Conservation (phyloP, 2,329 filamentous ascomycete species). For the Rhynchosporium secalis region DNA sequence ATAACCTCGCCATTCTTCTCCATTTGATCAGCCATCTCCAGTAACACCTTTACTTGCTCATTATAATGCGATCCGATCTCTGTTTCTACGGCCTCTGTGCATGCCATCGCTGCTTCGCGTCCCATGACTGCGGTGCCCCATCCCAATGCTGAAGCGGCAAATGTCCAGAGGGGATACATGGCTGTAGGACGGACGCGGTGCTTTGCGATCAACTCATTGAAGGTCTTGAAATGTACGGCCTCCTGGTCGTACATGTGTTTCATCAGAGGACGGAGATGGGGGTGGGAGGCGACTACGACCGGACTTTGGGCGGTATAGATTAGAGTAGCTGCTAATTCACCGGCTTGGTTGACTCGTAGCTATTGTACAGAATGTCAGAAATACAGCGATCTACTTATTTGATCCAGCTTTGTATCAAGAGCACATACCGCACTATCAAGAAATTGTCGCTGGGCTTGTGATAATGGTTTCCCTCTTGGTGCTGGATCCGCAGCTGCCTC, state of each 20-base stretch:
- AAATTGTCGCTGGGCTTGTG: slow-evolving; percentile 68
- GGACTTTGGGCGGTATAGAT: slow-evolving; percentile 92
- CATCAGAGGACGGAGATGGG: slow-evolving; percentile 88
- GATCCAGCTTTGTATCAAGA: neutral
- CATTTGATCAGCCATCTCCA: slow-evolving; percentile 79
- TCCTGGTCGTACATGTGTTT: slow-evolving; percentile 98
- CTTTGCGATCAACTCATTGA: slow-evolving; percentile 78
- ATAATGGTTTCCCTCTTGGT: slow-evolving; percentile 51
- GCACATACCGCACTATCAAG: slow-evolving; percentile 69
- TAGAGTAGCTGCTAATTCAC: slow-evolving; percentile 91
- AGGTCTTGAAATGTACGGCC: slow-evolving; percentile 79
- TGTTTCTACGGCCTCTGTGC: slow-evolving; percentile 96
- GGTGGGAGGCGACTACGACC: slow-evolving; percentile 74
- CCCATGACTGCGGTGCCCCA: slow-evolving; percentile 90
- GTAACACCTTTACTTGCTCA: slow-evolving; percentile 76
- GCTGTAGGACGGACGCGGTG: slow-evolving; percentile 91
- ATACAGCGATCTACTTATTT: slow-evolving; percentile 9
- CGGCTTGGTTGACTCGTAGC: slow-evolving; percentile 95
- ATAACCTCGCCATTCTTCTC: slow-evolving; percentile 76
- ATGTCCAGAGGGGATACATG: slow-evolving; percentile 87
- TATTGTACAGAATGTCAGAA: slow-evolving; percentile 37
- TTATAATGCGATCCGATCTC: slow-evolving; percentile 98
- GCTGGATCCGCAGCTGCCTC: slow-evolving; percentile 27
- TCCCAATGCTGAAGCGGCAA: slow-evolving; percentile 76
- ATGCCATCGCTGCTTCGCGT: slow-evolving; percentile 95